These are phyloP conservation scores for Penicillium sp. DNA, from an alignment of 2,329 filamentous ascomycete genomes.

Conservation along the genomic window DNA sequence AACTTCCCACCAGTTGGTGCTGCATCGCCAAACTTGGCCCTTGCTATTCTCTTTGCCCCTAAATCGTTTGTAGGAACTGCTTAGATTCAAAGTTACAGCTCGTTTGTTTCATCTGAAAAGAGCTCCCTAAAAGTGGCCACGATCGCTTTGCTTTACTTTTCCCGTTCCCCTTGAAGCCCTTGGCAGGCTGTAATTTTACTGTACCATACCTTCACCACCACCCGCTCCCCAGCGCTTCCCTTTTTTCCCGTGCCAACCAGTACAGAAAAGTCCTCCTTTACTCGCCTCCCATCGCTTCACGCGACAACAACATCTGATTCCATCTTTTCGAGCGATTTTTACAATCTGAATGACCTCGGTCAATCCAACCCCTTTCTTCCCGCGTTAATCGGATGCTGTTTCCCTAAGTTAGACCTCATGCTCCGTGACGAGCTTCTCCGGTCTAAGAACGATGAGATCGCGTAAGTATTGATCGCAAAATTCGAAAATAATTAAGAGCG, in stretches of 20 bases:
- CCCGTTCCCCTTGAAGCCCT: slow-evolving; percentile 2
- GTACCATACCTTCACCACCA: slow-evolving; percentile 14
- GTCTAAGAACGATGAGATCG: slow-evolving; percentile 56
- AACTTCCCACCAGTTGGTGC: slow-evolving; percentile 4
- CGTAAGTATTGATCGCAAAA: slow-evolving; percentile 48
- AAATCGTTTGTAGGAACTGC: not conserved
- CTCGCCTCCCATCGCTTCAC: slow-evolving; percentile 42
- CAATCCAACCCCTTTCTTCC: slow-evolving; percentile 45
- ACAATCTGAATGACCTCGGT: slow-evolving; percentile 48
- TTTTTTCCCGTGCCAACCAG: slow-evolving; percentile 30
- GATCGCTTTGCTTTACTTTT: not conserved
- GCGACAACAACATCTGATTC: slow-evolving; percentile 45
- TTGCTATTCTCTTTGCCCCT: not conserved
- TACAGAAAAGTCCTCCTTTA: slow-evolving; percentile 42
- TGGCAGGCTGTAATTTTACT: slow-evolving; percentile 14
- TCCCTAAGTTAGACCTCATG: slow-evolving; percentile 54
- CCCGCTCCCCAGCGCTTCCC: not conserved
- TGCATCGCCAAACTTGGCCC: not conserved
- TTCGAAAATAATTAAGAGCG: slow-evolving; percentile 15
- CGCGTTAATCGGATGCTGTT: slow-evolving; percentile 55
- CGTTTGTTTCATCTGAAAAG: not conserved
- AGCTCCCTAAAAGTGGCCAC: not conserved
- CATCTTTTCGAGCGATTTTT: slow-evolving; percentile 52
- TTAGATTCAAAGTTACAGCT: not conserved
- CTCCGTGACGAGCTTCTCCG: slow-evolving; percentile 54